These are phyloP conservation scores for Oemleria cerasiformis DNA, from an alignment of 306 rosid genomes.

Conservation along the genomic window DNA sequence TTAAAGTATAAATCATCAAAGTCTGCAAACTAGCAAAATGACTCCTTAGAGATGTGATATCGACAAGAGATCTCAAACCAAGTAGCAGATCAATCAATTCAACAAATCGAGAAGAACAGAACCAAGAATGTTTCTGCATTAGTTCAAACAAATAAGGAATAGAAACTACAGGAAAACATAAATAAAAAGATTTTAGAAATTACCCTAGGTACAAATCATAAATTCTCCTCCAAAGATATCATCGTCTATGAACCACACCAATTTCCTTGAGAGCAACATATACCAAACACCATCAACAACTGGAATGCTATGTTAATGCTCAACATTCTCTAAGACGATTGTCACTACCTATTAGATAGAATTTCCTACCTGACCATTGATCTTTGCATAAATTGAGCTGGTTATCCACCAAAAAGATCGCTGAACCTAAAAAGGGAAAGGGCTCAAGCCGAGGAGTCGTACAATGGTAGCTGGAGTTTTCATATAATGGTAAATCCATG, in stretches of 20 bases:
- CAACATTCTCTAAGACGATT: slow-evolving; percentile 3
- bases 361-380: slow-evolving; percentile 85
- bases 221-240: slow-evolving; percentile 96
- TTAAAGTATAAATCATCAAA: slow-evolving; percentile 59
- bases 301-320: too few species aligned
- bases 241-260: slow-evolving; percentile 93
- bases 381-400: slow-evolving; percentile 91
- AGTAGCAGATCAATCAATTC: slow-evolving; percentile 65
- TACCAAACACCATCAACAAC: too few species aligned
- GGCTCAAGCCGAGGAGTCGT: slow-evolving; percentile 26
- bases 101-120: slow-evolving; percentile 48
- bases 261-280: too few species aligned
- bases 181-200: slow-evolving; percentile 18
- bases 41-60: slow-evolving; percentile 50
- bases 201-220: slow-evolving; percentile 98
- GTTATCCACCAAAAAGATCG: slow-evolving; percentile 99
- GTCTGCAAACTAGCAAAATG: slow-evolving; percentile 66
- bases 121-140: slow-evolving; percentile 67
- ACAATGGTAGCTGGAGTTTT: too few species aligned
- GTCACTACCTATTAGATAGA: slow-evolving; percentile 1
- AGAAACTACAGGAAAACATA: slow-evolving; percentile 2
- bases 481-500: background rate
- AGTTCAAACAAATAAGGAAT: slow-evolving; percentile 27
- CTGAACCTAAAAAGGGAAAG: slow-evolving; percentile 60
- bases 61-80: slow-evolving; percentile 53